Evolutionary conservation across 345 rosid species (phyloP).

Genomic region (Cochlearia excelsa): DNA sequence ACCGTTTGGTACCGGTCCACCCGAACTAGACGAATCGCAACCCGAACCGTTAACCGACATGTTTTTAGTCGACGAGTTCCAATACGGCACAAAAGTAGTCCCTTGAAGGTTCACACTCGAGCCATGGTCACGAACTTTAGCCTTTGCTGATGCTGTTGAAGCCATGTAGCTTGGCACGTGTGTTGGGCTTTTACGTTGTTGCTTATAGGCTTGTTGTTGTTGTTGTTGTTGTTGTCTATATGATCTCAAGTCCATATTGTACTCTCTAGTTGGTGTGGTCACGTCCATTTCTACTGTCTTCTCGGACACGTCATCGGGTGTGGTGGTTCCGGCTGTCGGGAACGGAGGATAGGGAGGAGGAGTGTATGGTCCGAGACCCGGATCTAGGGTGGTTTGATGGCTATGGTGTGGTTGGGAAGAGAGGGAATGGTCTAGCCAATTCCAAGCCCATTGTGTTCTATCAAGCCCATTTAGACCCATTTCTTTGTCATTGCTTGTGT

Average conservation of each 20-base stretch:
- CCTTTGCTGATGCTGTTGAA: slow-evolving; percentile 81
- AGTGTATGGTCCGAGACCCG: too few relatives aligned
- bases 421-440: too few relatives aligned
- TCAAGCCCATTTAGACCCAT: too few relatives aligned
- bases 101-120: slow-evolving; percentile 41
- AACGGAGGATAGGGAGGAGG: too few relatives aligned
- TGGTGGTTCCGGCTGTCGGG: neutral
- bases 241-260: slow-evolving; percentile 34
- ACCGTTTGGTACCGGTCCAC: slow-evolving; percentile 43
- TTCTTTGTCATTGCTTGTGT: too few relatives aligned
- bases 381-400: too few relatives aligned
- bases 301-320: slow-evolving; percentile 67
- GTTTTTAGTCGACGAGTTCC: slow-evolving; percentile 76
- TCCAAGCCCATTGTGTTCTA: too few relatives aligned
- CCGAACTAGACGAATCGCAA: slow-evolving; percentile 74
- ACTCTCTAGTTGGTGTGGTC: slow-evolving; percentile 40
- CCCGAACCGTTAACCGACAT: slow-evolving; percentile 40
- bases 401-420: too few relatives aligned
- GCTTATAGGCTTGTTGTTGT: slow-evolving; percentile 44
- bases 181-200: slow-evolving; percentile 31
- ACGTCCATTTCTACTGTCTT: slow-evolving; percentile 81
- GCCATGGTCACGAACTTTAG: slow-evolving; percentile 62
- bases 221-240: too few relatives aligned
- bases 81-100: slow-evolving; percentile 44
- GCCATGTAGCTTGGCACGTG: slow-evolving; percentile 84